Base-by-base conservation (phyloP, 225 moss, liverwort and hornwort genomes). In the Lunularia cruciata region DNA sequence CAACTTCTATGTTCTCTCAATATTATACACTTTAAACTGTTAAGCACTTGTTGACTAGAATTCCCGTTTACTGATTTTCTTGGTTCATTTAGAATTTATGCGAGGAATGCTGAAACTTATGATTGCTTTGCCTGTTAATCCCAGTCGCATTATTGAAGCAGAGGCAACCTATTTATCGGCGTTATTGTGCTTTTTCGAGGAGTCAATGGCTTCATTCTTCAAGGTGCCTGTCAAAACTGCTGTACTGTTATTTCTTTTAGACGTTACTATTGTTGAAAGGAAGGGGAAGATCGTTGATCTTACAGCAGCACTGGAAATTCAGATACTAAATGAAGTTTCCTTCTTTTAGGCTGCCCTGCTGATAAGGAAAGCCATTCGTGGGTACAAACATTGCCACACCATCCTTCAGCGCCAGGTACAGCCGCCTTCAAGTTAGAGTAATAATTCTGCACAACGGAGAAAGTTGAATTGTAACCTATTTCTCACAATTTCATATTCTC, bases 71-170 rank as follows among this genome's bases (percentile, higher is more conserved):
- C n/a, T n/a, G n/a, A n/a, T n/a, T n/a, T n/a, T n/a, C n/a, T n/a
- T n/a, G n/a, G n/a, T n/a, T n/a, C n/a, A n/a, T n/a, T 9, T 3
- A 9, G 58, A 19, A 25, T 61, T 10, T 23, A 38, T 30, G 11
- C 23, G 72, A 59, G 47, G 20, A n/a, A n/a, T 23, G 3, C 42
- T 25, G 38, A 40, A 61, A 39, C 22, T 60, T 30, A 35, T 32
- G 40, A 30, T 30, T 13, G 60, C 31, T 18, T 9, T 40, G 56
- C n/a, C 26, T 60, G 37, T 77, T 51, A 45, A 69, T 57, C 61
- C 20, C 90, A 95, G 95, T 73, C 92, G 95, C 63, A 95, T 95
- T 58, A 92, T 95, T 65, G 90, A 95, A 87, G 95, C 95, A 0
- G 95, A 95, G 72, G 83, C 95, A 30, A 92, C 95, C 30, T 95